Conservation (phyloP, 225 moss, liverwort and hornwort species). For the Physcomitrellopsis africana region DNA sequence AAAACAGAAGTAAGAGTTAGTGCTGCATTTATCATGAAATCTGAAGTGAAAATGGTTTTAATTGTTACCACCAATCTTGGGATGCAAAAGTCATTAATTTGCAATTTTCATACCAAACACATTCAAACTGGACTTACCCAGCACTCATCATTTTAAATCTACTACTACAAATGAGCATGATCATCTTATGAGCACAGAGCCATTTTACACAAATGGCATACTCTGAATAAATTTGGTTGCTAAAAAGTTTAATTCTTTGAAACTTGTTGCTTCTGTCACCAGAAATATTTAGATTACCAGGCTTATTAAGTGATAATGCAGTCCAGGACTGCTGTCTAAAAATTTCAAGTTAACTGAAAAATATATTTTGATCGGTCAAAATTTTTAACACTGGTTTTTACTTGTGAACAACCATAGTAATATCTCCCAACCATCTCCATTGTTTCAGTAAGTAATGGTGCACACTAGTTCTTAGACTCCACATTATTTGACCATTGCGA, state of each 20-base stretch:
- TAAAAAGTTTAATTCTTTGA: conserved; percentile 30
- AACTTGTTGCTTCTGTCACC: conserved; percentile 33
- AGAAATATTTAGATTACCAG: conserved; percentile 5
- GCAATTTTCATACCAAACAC: background rate
- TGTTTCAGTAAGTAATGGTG: no score
- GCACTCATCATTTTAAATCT: background rate
- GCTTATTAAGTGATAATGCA: background rate
- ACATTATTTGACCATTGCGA: no score
- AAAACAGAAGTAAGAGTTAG: background rate
- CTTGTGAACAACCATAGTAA: no score
- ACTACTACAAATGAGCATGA: background rate
- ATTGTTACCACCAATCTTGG: background rate
- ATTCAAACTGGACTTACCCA: background rate
- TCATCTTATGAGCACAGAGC: background rate
- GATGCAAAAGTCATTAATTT: background rate
- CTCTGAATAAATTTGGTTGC: conserved; percentile 34
- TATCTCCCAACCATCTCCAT: no score
- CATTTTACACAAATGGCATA: background rate
- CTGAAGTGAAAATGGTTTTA: background rate
- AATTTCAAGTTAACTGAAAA: background rate
- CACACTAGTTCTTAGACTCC: no score
- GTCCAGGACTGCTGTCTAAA: background rate
- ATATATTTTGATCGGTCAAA: background rate
- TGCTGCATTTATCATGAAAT: background rate
- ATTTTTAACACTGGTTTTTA: no score